These are phyloP conservation scores for Aspergillus nidulans DNA, from an alignment of 495 filamentous ascomycete species.

Conservation along the genomic window DNA sequence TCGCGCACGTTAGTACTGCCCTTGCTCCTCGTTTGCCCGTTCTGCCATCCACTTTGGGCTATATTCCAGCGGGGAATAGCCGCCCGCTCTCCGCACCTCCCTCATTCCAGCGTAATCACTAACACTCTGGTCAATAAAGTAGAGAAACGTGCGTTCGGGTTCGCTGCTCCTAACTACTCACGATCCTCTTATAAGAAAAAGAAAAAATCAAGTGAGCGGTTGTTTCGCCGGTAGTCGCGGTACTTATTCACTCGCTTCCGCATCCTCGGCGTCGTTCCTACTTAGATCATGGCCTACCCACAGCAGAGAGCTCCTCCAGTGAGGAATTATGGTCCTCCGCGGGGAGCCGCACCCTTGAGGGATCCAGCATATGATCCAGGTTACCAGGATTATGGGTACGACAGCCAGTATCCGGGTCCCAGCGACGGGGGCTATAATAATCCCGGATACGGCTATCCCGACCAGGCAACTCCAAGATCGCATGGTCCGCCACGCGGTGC, in stretches of 20 bases:
- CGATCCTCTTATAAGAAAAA: not conserved
- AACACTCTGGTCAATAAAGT: not conserved
- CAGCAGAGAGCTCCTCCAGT: conserved; percentile 45
- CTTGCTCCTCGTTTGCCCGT: not conserved
- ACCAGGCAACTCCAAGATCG: conserved; percentile 42
- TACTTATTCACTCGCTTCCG: not conserved
- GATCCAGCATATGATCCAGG: conserved; percentile 48
- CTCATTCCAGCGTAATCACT: not conserved
- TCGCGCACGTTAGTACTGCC: conserved; percentile 1
- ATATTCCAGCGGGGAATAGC: conserved; percentile 8
- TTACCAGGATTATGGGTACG: conserved; percentile 45
- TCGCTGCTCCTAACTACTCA: not conserved
- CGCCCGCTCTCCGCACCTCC: not conserved
- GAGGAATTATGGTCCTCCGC: conserved; percentile 46
- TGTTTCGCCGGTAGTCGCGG: not conserved
- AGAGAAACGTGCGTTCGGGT: not conserved
- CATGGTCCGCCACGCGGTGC: conserved; percentile 38
- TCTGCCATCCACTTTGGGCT: not conserved
- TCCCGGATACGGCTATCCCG: conserved; percentile 46
- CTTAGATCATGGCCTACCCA: conserved; percentile 29
- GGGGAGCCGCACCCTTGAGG: conserved; percentile 31
- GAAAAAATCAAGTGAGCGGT: not conserved
- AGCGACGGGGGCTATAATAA: conserved; percentile 42
- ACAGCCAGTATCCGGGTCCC: conserved; percentile 32
- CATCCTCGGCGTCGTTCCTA: not conserved